phyloP scores from a whole-genome alignment of 352 stramenopile species.

The Phytophthora syringae region DNA sequence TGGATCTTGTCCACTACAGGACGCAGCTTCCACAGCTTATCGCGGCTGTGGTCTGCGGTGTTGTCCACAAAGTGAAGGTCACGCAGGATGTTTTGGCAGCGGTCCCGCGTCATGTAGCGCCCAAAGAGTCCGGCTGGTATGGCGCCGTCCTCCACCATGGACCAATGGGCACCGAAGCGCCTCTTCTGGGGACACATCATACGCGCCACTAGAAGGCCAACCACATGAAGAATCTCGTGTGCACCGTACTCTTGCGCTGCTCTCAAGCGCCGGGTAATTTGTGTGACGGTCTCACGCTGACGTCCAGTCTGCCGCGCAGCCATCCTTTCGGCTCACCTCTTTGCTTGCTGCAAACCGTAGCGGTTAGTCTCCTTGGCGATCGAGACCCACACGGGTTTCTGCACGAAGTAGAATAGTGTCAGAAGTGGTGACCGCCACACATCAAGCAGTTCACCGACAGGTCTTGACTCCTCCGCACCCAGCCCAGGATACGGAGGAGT shows the following conservation, averaged over 20 bases:
- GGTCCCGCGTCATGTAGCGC: slow-evolving; percentile 19
- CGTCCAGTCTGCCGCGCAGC: neutral
- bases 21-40: slow-evolving; percentile 29
- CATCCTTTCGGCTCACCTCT: neutral
- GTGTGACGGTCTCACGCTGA: neutral
- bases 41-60: neutral
- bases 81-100: slow-evolving; percentile 16
- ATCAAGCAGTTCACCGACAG: neutral
- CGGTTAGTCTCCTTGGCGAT: neutral
- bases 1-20: slow-evolving; percentile 8
- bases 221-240: slow-evolving; percentile 21
- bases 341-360: neutral
- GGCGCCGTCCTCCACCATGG: neutral
- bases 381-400: neutral
- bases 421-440: neutral
- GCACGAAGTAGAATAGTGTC: neutral
- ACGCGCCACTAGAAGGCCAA: slow-evolving; percentile 24
- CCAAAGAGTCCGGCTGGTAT: slow-evolving; percentile 21
- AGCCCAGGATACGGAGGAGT: neutral
- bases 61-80: slow-evolving; percentile 26
- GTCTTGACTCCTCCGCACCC: neutral
- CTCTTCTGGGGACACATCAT: slow-evolving; percentile 4
- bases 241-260: neutral
- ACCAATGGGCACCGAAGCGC: neutral
- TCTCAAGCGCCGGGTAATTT: neutral